phyloP scores from a whole-genome alignment of 208 protist genomes.

The Strigomonas culicis region DNA sequence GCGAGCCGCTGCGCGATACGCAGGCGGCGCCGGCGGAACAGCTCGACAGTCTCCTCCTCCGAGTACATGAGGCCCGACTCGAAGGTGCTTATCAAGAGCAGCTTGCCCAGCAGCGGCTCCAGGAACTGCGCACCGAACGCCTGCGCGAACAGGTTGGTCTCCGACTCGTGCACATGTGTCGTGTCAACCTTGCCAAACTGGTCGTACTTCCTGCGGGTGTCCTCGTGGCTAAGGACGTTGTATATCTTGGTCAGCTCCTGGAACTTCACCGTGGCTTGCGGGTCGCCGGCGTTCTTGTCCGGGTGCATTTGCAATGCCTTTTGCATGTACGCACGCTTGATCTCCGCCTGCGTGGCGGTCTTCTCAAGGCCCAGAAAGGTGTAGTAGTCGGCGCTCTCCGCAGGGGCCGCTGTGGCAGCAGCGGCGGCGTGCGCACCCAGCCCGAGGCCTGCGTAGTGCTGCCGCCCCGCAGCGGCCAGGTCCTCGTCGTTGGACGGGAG shows the following conservation, averaged over 20 bases:
- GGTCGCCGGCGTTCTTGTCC: slow-evolving; percentile 90
- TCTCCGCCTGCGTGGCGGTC: slow-evolving; percentile 52
- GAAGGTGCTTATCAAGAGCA: slow-evolving; percentile 8
- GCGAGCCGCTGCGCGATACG: slow-evolving; percentile 28
- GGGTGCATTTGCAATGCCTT: slow-evolving; percentile 91
- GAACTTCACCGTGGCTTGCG: slow-evolving; percentile 84
- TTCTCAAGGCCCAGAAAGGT: too few species aligned
- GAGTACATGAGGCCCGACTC: slow-evolving; percentile 2
- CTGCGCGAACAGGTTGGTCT: slow-evolving; percentile 16
- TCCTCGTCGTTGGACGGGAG: slow-evolving; percentile 29
- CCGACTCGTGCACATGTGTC: slow-evolving; percentile 3
- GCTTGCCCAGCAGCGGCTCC: slow-evolving; percentile 32
- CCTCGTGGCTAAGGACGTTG: slow-evolving; percentile 94
- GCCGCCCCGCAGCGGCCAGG: not conserved
- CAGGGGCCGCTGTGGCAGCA: too few species aligned
- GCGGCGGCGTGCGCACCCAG: too few species aligned
- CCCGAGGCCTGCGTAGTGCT: too few species aligned
- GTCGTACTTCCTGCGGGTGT: slow-evolving; percentile 98
- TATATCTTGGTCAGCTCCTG: slow-evolving; percentile 96
- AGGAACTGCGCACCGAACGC: slow-evolving; percentile 19
- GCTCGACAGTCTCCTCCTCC: slow-evolving; percentile 9
- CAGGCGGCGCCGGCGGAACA: slow-evolving; percentile 20
- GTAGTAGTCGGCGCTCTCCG: too few species aligned
- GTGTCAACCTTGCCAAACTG: slow-evolving; percentile 27
- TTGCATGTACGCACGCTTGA: slow-evolving; percentile 91